phyloP scores from a whole-genome alignment of 257 asterid genomes.

The Solanum tarijense region DNA sequence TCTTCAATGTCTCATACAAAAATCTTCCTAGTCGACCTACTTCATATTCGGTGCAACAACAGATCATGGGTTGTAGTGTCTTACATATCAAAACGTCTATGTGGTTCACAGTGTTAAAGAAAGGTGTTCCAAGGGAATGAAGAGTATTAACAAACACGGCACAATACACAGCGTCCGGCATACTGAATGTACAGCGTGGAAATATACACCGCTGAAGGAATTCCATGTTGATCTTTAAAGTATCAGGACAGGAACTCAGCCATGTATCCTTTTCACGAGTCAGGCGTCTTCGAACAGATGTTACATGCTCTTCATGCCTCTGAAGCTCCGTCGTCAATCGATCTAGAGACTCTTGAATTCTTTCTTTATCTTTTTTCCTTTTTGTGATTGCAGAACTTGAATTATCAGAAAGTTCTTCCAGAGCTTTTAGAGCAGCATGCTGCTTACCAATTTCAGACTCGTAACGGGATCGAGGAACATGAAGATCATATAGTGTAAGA shows the following conservation, averaged over 20 bases:
- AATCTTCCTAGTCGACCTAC: slow-evolving; percentile 95
- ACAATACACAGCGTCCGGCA: slow-evolving; percentile 98
- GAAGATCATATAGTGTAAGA: slow-evolving; percentile 91
- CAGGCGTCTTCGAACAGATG: slow-evolving; percentile 85
- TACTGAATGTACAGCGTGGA: slow-evolving; percentile 97
- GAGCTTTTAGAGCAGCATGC: slow-evolving; percentile 86
- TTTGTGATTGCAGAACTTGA: slow-evolving; percentile 97
- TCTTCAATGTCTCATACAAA: slow-evolving; percentile 83
- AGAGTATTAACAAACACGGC: slow-evolving; percentile 93
- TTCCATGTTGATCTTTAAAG: slow-evolving; percentile 95
- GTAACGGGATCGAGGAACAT: slow-evolving; percentile 86
- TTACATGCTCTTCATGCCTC: slow-evolving; percentile 93
- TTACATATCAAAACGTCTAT: slow-evolving; percentile 95
- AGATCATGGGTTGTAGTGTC: slow-evolving; percentile 98
- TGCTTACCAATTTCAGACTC: slow-evolving; percentile 82
- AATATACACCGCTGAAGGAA: slow-evolving; percentile 97
- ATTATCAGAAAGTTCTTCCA: slow-evolving; percentile 91
- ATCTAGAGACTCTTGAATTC: slow-evolving; percentile 97
- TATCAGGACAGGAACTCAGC: slow-evolving; percentile 98
- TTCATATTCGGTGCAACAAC: slow-evolving; percentile 99
- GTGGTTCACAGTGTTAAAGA: slow-evolving; percentile 97
- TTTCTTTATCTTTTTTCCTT: slow-evolving; percentile 96
- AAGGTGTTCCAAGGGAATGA: slow-evolving; percentile 97
- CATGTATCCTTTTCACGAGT: slow-evolving; percentile 91
- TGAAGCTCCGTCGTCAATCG: slow-evolving; percentile 71